phyloP scores from a whole-genome alignment of 2,329 filamentous ascomycete genomes.

The Penicillium fuscoglaucum region DNA sequence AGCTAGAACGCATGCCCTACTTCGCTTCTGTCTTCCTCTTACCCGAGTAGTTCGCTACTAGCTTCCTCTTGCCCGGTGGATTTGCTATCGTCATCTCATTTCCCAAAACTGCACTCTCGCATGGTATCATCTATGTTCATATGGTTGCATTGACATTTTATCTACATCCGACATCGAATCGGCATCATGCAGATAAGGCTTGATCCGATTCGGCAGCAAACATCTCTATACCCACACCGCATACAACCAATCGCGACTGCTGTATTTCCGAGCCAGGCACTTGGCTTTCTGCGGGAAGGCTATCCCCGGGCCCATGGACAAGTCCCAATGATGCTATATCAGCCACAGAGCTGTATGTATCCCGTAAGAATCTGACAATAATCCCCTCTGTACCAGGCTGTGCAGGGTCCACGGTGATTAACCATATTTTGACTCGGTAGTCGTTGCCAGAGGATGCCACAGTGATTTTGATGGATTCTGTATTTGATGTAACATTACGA shows the following conservation, averaged over 20 bases:
- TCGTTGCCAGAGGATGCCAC: slow-evolving; percentile 48
- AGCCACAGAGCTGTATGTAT: slow-evolving; percentile 52
- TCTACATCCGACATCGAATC: slow-evolving; percentile 19
- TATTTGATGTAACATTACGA: neutral
- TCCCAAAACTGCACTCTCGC: neutral
- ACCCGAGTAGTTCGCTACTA: neutral
- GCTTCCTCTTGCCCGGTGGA: neutral
- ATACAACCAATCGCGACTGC: slow-evolving; percentile 40
- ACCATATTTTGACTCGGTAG: slow-evolving; percentile 49
- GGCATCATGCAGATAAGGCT: slow-evolving; percentile 8
- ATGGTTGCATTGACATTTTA: slow-evolving; percentile 5
- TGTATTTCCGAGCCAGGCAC: neutral
- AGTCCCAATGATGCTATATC: slow-evolving; percentile 56
- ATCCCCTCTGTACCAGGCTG: slow-evolving; percentile 24
- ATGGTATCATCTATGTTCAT: slow-evolving; percentile 4
- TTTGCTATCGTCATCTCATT: neutral
- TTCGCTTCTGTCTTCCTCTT: neutral
- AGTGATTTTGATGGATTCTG: slow-evolving; percentile 18
- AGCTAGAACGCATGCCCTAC: neutral
- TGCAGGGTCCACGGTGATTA: slow-evolving; percentile 32
- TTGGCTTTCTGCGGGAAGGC: neutral
- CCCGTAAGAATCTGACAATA: slow-evolving; percentile 26
- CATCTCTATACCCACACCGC: slow-evolving; percentile 54
- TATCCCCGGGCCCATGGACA: slow-evolving; percentile 22
- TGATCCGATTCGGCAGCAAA: slow-evolving; percentile 27